phyloP scores from a whole-genome alignment of 192 early-diverging fungal species.

The Coemansia sp. region DNA sequence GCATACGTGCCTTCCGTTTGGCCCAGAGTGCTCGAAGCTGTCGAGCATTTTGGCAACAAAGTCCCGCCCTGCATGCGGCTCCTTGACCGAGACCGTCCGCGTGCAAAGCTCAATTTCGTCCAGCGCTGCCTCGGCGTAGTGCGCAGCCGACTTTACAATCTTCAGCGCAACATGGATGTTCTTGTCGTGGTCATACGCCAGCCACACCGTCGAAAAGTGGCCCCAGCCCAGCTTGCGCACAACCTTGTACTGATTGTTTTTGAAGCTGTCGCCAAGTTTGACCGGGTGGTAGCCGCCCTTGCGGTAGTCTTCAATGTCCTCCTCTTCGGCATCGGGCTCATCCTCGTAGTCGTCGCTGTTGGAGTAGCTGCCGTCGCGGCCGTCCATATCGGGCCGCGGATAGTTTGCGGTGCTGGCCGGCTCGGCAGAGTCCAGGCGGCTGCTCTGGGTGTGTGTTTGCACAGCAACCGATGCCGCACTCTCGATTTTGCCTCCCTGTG shows the following conservation, averaged over 20 bases:
- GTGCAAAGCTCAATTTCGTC: conserved; percentile 96
- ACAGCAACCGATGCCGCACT: background rate
- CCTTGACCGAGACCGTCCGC: conserved; percentile 58
- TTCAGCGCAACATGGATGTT: conserved; percentile 91
- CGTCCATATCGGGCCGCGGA: background rate
- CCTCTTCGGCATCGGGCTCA: conserved; percentile 70
- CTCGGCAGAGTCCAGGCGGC: background rate
- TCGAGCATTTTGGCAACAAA: conserved; percentile 89
- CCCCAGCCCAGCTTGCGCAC: conserved; percentile 97
- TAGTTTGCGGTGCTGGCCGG: background rate
- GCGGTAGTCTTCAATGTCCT: conserved; percentile 87
- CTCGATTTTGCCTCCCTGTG: background rate
- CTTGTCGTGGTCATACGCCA: conserved; percentile 72
- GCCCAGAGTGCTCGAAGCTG: conserved; percentile 85
- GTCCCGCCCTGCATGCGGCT: conserved; percentile 37
- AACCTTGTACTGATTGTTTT: conserved; percentile 77
- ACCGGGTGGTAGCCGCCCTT: conserved; percentile 95
- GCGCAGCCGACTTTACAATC: conserved; percentile 92
- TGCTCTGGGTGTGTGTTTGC: background rate
- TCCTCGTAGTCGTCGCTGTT: conserved; percentile 47
- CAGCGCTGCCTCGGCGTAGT: conserved; percentile 93
- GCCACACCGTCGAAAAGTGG: conserved; percentile 98
- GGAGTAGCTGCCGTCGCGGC: conserved; percentile 7
- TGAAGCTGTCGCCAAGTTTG: conserved; percentile 76
- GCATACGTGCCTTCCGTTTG: conserved; percentile 88